Percentiles rank a stretch among this genome's conserved stretches.
Evolutionary conservation across 768 basidiomycete genomes (phyloP).

Genomic region (Strobilomyces dryophilus): DNA sequence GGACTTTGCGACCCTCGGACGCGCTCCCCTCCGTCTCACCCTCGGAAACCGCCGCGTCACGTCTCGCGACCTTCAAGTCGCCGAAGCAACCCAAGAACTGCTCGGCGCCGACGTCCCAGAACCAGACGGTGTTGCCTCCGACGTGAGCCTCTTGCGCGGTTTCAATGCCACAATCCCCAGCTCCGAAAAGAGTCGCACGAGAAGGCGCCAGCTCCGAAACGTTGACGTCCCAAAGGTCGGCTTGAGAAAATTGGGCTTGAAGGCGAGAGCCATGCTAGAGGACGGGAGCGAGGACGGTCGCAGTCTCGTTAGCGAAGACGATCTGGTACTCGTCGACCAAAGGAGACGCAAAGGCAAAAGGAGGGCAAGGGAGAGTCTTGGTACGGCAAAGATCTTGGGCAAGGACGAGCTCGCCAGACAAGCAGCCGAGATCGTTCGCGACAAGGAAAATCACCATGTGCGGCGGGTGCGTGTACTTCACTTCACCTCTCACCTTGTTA

Average conservation of each 20-base stretch:
- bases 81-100: constrained; percentile 77
- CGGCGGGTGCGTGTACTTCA: constrained; percentile 53
- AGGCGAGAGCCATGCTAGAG: constrained; percentile 65
- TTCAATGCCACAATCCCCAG: constrained; percentile 96
- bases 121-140: constrained; percentile 61
- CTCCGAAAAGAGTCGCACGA: constrained; percentile 70
- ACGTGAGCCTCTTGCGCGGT: constrained; percentile 80
- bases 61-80: constrained; percentile 78
- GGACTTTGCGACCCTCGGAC: constrained; percentile 76
- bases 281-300: constrained; percentile 50
- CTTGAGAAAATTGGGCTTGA: constrained; percentile 74
- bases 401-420: constrained; percentile 84
- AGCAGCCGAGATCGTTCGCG: constrained; percentile 77
- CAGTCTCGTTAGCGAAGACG: constrained; percentile 72
- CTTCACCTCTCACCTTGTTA: constrained; percentile 3
- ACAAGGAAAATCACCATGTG: constrained; percentile 92
- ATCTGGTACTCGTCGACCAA: constrained; percentile 55
- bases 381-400: constrained; percentile 66
- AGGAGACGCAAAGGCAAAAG: constrained; percentile 35
- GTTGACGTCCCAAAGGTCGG: constrained; percentile 74
- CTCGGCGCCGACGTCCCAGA: constrained; percentile 71
- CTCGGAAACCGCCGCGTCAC: constrained; percentile 66
- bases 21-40: constrained; percentile 68
- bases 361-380: constrained; percentile 62
- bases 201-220: constrained; percentile 76